Evolutionary conservation across 2,329 filamentous ascomycete species (phyloP).

Genomic region (Claviceps spartinae): DNA sequence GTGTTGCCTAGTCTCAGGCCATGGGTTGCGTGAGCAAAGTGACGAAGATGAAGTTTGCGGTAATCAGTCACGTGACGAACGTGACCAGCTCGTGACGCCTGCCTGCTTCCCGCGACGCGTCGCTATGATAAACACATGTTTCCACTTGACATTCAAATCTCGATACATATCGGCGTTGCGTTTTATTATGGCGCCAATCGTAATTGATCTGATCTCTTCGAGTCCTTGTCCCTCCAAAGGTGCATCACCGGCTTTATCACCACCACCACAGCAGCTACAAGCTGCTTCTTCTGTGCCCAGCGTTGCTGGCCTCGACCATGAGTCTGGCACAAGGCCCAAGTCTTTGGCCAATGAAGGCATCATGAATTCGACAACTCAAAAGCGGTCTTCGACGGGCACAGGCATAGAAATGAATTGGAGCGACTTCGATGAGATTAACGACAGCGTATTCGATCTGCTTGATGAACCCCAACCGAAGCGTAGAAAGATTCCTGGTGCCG

Average conservation of each 20-base stretch:
- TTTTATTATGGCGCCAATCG: conserved; percentile 16
- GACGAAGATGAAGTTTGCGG: too few species aligned
- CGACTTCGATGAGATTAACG: neutral
- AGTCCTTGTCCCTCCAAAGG: conserved; percentile 14
- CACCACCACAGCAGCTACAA: neutral
- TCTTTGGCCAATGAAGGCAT: neutral
- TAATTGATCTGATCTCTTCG: conserved; percentile 25
- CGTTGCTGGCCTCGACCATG: neutral
- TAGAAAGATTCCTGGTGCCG: neutral
- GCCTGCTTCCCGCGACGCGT: neutral
- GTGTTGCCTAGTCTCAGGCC: too few species aligned
- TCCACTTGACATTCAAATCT: neutral
- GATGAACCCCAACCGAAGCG: conserved; percentile 1
- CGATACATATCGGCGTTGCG: neutral
- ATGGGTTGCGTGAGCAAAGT: too few species aligned
- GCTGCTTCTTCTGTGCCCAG: neutral
- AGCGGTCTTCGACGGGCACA: neutral
- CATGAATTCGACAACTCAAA: neutral
- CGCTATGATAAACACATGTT: neutral
- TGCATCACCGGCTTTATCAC: neutral
- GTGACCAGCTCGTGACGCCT: neutral
- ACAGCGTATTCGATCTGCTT: neutral
- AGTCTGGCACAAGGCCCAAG: neutral
- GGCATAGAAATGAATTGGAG: neutral
- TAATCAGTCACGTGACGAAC: neutral